Evolutionary conservation across 2,329 filamentous ascomycete species (phyloP).

Genomic region (Zymoseptoria ardabiliae): DNA sequence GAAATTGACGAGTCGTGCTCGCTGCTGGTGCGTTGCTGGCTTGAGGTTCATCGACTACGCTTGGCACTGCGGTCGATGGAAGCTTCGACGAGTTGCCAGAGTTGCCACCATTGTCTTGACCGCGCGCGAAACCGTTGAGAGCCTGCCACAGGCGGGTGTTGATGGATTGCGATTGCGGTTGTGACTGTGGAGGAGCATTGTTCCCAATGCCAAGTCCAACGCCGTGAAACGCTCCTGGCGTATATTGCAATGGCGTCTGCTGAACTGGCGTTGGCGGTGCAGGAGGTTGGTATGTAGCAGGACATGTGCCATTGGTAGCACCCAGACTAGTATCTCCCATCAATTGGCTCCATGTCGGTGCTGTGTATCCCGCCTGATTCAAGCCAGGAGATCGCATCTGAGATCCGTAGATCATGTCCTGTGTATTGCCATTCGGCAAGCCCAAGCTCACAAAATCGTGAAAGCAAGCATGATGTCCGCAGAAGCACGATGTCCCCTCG

Average conservation of each 20-base stretch:
- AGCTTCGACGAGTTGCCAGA: slow-evolving; percentile 21
- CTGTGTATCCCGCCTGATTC: slow-evolving; percentile 8
- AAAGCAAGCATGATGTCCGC: slow-evolving; percentile 52
- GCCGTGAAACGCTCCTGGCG: neutral
- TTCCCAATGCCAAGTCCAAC: slow-evolving; percentile 24
- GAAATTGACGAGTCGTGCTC: slow-evolving; percentile 1
- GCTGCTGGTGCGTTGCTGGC: neutral
- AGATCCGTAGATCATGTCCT: neutral
- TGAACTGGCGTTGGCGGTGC: neutral
- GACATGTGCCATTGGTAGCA: neutral
- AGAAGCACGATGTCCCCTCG: slow-evolving; percentile 42
- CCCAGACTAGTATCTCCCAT: slow-evolving; percentile 8
- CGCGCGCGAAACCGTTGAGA: slow-evolving; percentile 29
- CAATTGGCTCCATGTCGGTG: slow-evolving; percentile 19
- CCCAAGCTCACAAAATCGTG: slow-evolving; percentile 29
- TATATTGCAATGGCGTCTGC: neutral
- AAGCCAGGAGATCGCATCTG: slow-evolving; percentile 3
- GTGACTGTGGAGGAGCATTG: slow-evolving; percentile 6
- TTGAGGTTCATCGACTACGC: slow-evolving; percentile 20
- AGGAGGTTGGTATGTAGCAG: neutral
- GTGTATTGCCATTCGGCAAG: neutral
- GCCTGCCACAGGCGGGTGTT: slow-evolving; percentile 29
- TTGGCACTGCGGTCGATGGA: slow-evolving; percentile 27
- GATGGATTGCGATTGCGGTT: slow-evolving; percentile 21
- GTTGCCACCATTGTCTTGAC: slow-evolving; percentile 23